Percentiles rank a stretch among this genome's conserved stretches.
These are phyloP conservation scores for Lanzia echinophila DNA, from an alignment of 2,329 filamentous ascomycete genomes.

Conservation along the genomic window DNA sequence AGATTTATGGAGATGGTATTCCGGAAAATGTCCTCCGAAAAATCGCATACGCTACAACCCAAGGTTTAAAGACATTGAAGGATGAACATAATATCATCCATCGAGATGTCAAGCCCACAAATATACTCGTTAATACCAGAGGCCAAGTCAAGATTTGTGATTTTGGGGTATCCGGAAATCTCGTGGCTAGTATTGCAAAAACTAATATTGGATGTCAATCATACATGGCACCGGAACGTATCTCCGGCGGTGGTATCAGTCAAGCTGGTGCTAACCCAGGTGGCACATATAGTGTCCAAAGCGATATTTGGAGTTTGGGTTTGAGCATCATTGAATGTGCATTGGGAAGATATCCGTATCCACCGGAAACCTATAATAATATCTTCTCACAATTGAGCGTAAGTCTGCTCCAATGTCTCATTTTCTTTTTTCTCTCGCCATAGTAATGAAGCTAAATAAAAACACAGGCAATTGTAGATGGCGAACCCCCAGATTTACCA, in stretches of 20 bases:
- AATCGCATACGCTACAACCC: conserved; percentile 82
- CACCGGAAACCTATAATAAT: conserved; percentile 93
- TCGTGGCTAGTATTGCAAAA: conserved; percentile 95
- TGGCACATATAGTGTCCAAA: conserved; percentile 95
- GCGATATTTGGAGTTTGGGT: conserved; percentile 95
- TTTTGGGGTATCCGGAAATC: conserved; percentile 92
- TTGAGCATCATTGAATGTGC: conserved; percentile 94
- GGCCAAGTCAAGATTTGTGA: conserved; percentile 98
- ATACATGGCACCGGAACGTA: conserved; percentile 97
- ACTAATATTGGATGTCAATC: conserved; percentile 99
- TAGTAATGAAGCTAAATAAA: conserved; percentile 6
- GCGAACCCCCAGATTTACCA: conserved; percentile 86
- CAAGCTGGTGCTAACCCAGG: conserved; percentile 60
- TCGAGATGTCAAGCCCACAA: conserved; percentile 97
- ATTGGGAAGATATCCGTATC: conserved; percentile 90
- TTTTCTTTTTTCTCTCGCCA: not conserved
- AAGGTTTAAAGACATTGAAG: conserved; percentile 88
- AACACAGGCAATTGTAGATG: conserved; percentile 86
- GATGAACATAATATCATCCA: conserved; percentile 99
- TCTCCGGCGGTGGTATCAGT: conserved; percentile 77
- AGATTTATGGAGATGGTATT: conserved; percentile 84
- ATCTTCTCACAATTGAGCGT: conserved; percentile 97
- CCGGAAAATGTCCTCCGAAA: conserved; percentile 84
- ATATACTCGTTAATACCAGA: conserved; percentile 83
- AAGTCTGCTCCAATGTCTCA: conserved; percentile 40